Base-by-base conservation (phyloP, 1,284 basidiomycete species). In the Fistulina hepatica region DNA sequence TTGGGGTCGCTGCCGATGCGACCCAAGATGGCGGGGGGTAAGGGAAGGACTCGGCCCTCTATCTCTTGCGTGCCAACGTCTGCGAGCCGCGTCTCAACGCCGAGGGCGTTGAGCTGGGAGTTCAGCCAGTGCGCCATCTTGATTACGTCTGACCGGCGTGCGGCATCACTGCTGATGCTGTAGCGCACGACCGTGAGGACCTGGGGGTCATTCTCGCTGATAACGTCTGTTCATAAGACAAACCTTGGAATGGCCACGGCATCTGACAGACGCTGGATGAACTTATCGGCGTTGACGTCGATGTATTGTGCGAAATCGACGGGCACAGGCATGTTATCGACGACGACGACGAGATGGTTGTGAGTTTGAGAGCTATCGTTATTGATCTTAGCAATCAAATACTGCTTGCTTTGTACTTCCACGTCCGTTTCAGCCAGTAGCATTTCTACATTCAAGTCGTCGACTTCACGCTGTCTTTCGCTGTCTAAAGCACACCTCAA, bases 191-290 rank as follows among this genome's bases (percentile, higher is more conserved):
- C 16, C 10, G 24, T 40, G 23, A 40, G 7, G 33, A 37, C 26
- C 21, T 26, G 10, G 33, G 20, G 17, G 17, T 21, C 28, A 31
- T 13, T 27, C 25, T 15, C 4, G 12, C 25, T 16, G 28, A 9
- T 16, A 3, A 19, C 10, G 15, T 32, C 17, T 20, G 11, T 22
- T 15, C 34, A 24, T 9, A 36, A n/a, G n/a, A 55, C 63, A 46
- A 48, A 88, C 88, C 84, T 88, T 37, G 89, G 85, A 47, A 95
- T 94, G 26, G 78, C 76, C 42, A 95, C 88, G n/a, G 91, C 88
- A 32, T 83, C 71, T 5, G 73, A 66, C 16, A 94, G 75, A 33
- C 89, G 72, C 41, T 77, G 59, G 45, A 97, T 83, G 55, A 92
- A 92, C 28, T 61, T 60, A 40, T 76, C 66, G 40, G 81, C 67